Base-by-base conservation (phyloP, 306 rosid genomes). In the Vigna nakashimae region DNA sequence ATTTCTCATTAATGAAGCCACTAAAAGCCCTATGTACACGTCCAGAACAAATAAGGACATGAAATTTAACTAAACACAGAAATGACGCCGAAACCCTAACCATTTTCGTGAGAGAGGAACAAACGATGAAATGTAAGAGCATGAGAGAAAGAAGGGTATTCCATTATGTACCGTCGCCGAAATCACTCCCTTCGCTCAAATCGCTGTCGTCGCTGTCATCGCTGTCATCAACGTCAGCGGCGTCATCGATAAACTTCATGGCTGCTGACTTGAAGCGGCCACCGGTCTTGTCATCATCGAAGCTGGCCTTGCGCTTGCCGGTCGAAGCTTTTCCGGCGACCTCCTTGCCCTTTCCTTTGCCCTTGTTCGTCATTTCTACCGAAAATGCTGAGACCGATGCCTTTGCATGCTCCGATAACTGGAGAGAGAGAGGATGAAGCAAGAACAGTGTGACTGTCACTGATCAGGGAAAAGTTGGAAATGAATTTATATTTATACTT, bases 301-400 rank as follows among this genome's bases (percentile, higher is more conserved):
- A 79, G 42, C 1, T 13, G 46, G 26, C 59, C 91, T 89, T 92
- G 13, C 97, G 82, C 78, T 90, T 85, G 0, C 78, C 83, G 73
- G 78, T 34, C 2, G 84, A 46, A 22, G 67, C 71, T 17, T 75
- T 86, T 16, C 87, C 86, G 82, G 89, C 97, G 18, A 88, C 82
- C 46, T 78, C 91, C 50, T 96, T 94, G 16, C 98, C 98, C 76
- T 91, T 89, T 11, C 71, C 91, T 50, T 95, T 94, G 20, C 94
- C 96, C 70, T 88, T 89, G 66, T 40, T 76, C 79, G 86, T 79
- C 94, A 88, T 90, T 80, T 63, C 65, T 79, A 60, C 43, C 4
- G 79, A 71, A 55, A 67, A 73, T 46, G 52, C 20, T 7, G 80
- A 65, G n/a, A 77, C 4, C 16, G 46, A 74, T 34, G 49, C 28